Evolutionary conservation across 768 basidiomycete genomes (phyloP), one percentile per base, ranked within the genome.

Genomic region (Mycena vitilis): DNA sequence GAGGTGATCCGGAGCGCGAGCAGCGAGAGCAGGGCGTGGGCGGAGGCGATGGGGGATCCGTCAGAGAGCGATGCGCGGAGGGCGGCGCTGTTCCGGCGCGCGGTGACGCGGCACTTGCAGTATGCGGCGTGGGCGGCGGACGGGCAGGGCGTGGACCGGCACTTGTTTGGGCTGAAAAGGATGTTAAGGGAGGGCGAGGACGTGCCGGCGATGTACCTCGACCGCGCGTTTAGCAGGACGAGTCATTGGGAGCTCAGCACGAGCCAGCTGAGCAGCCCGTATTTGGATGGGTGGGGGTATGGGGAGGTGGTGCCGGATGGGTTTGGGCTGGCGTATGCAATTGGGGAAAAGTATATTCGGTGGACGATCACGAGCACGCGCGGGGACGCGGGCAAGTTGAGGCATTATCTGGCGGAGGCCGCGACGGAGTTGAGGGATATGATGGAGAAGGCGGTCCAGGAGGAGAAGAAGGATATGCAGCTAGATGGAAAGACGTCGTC

Each of bases 221-320:
- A 98, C 74, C 79, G 81, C 60, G 89, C 91, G 10, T 97, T 85
- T 75, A 74, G 82, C 9, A 85, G 84, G 77, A 93, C 91, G 51
- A 88, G 78, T 69, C 93, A 97, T 78, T 99, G 98, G 98, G 93
- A 97, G 79, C 81, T 99, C 72, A 94, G 91, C 47, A 99, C 98
- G 22, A 92, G 91, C 69, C 94, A 98, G 79, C 81, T 99, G 65
- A 91, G 90, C 57, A 91, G 89, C 51, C 84, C 84, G 58, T 96
- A 86, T 78, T 82, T 99, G 40, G 94, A 96, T 73, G 95, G 95
- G 23, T 99, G 97, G 97, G 98, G 97, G 16, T 98, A 98, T 76
- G 95, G 96, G 10, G 95, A 97, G 86, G 96, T 99, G 36, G 96
- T 98, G 0, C 86, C 89, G 1, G 95, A 97, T 71, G 97, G 96